Evolutionary conservation across 352 stramenopile genomes (phyloP).

Genomic region (Phytophthora fragariae): DNA sequence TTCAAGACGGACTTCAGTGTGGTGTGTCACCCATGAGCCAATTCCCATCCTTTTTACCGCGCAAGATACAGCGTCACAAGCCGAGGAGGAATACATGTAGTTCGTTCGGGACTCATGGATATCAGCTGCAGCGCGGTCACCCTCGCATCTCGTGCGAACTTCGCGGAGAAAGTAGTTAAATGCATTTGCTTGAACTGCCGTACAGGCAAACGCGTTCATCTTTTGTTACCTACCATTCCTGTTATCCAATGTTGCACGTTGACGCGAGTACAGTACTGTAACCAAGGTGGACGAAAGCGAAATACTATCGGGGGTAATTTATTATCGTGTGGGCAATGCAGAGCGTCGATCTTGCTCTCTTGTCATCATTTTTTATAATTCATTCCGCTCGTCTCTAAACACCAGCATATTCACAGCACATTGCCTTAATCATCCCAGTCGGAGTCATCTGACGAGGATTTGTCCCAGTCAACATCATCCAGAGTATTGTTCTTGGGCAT

Average conservation of each 20-base stretch:
- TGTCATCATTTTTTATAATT: background rate
- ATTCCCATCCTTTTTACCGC: background rate
- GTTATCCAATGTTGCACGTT: too few species aligned
- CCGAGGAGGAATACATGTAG: background rate
- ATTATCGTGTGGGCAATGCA: background rate
- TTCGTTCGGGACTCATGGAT: background rate
- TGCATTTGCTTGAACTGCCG: too few species aligned
- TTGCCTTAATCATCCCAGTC: constrained; percentile 57
- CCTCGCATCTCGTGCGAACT: background rate
- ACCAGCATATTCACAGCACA: constrained; percentile 2
- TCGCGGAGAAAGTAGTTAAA: background rate
- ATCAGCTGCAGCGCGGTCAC: background rate
- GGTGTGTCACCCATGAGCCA: background rate
- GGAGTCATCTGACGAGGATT: constrained; percentile 51
- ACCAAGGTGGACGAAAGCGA: too few species aligned
- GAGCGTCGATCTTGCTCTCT: background rate
- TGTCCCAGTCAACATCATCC: constrained; percentile 55
- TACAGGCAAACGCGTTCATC: too few species aligned
- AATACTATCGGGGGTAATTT: background rate
- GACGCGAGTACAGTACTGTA: too few species aligned
- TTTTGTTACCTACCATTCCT: too few species aligned
- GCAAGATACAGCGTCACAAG: background rate
- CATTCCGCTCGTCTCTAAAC: background rate
- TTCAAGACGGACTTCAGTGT: background rate
- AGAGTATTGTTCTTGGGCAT: constrained; percentile 20